Conservation (phyloP, 805 yeast species). For the Barnettozyma sucrosica region DNA sequence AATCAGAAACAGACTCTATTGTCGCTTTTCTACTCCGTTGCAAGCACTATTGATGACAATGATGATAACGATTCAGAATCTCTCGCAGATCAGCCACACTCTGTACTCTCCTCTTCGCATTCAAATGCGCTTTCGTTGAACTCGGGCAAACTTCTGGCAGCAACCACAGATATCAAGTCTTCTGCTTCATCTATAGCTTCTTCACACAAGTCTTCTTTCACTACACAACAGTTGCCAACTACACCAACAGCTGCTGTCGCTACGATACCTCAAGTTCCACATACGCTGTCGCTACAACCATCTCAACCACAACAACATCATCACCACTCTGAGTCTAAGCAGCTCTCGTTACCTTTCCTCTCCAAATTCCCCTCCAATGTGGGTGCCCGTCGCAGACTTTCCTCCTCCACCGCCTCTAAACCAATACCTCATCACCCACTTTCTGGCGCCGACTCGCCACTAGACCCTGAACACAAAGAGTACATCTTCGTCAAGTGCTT, state of each 20-base stretch:
- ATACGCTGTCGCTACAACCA: not conserved
- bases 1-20: conserved; percentile 26
- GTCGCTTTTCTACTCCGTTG: conserved; percentile 30
- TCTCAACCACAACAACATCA: not conserved
- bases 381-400: not conserved
- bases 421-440: not conserved
- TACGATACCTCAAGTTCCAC: not conserved
- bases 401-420: not conserved
- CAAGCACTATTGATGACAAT: conserved; percentile 15
- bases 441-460: not conserved
- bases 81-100: not conserved
- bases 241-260: not conserved
- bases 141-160: not conserved
- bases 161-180: not conserved
- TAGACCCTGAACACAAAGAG: conserved; percentile 42
- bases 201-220: not conserved
- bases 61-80: conserved; percentile 7
- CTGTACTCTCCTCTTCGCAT: conserved; percentile 1
- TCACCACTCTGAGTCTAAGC: too few relatives aligned
- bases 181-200: conserved; percentile 1
- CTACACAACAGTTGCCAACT: not conserved
- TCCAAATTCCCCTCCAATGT: conserved; percentile 8
- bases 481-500: conserved; percentile 70
- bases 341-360: conserved; percentile 3
- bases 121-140: conserved; percentile 1